Conservation (phyloP, 2,329 filamentous ascomycete genomes). For the Pestalotiopsis fici region DNA sequence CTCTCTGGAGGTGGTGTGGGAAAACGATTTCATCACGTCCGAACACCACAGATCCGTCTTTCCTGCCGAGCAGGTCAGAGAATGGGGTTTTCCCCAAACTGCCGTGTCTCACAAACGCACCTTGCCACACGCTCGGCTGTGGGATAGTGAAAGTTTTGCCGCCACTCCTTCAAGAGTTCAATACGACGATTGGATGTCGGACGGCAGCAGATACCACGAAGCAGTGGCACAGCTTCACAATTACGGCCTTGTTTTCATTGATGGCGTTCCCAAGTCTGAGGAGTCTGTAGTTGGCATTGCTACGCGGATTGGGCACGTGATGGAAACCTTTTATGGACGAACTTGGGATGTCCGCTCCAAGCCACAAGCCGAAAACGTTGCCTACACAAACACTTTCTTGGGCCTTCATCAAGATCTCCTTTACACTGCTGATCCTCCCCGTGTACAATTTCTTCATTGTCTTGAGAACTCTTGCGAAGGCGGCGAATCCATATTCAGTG, state of each 20-base stretch:
- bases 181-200: slow-evolving; percentile 71
- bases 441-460: slow-evolving; percentile 87
- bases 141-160: slow-evolving; percentile 40
- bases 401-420: slow-evolving; percentile 93
- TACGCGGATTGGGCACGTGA: slow-evolving; percentile 72
- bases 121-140: slow-evolving; percentile 30
- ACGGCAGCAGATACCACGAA: slow-evolving; percentile 56
- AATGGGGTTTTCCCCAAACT: no score
- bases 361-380: slow-evolving; percentile 84
- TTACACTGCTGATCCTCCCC: slow-evolving; percentile 78
- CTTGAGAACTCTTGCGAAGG: slow-evolving; percentile 77
- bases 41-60: slow-evolving; percentile 35
- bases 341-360: slow-evolving; percentile 90
- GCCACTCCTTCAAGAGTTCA: slow-evolving; percentile 58
- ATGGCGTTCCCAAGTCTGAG: slow-evolving; percentile 69
- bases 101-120: no score
- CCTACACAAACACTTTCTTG: slow-evolving; percentile 80
- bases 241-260: slow-evolving; percentile 77
- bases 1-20: slow-evolving; percentile 62
- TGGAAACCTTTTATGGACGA: slow-evolving; percentile 86
- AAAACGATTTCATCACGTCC: slow-evolving; percentile 38
- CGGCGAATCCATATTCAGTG: slow-evolving; percentile 84
- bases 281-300: slow-evolving; percentile 69
- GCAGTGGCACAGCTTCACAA: slow-evolving; percentile 64
- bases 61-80: slow-evolving; percentile 23